A percentile compares a stretch with the other conserved stretches of the same genome.
Evolutionary conservation across 2,329 filamentous ascomycete species (phyloP).

Genomic region (Talaromyces rugulosus): DNA sequence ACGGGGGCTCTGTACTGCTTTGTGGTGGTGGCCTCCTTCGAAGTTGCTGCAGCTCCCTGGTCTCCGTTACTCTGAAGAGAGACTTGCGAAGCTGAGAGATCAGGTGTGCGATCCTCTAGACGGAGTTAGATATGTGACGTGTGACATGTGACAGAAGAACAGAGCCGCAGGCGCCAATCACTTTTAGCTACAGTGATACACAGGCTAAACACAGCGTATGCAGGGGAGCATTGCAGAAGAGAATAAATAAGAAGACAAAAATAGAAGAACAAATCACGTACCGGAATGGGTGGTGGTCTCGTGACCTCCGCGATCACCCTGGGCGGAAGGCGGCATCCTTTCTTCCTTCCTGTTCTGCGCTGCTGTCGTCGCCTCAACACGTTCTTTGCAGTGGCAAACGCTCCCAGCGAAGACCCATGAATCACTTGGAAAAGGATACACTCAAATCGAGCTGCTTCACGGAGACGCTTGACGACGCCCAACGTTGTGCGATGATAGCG

Average conservation of each 20-base stretch:
- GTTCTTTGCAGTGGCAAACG: neutral
- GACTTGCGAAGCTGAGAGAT: constrained; percentile 4
- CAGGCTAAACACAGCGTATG: neutral
- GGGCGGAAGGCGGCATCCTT: neutral
- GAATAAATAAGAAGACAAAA: neutral
- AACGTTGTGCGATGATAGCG: neutral
- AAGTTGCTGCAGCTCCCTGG: neutral
- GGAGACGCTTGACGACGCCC: neutral
- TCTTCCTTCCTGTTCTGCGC: neutral
- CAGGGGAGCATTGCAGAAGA: neutral
- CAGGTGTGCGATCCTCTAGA: constrained; percentile 1
- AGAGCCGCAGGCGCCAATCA: neutral
- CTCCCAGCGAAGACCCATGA: neutral
- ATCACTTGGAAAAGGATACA: neutral
- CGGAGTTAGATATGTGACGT: neutral
- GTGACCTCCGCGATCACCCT: neutral
- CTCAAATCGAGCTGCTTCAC: neutral
- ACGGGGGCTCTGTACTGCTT: constrained; percentile 27
- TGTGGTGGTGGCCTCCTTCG: constrained; percentile 2
- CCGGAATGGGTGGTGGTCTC: neutral
- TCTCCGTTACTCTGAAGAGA: constrained; percentile 3
- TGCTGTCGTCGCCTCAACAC: neutral
- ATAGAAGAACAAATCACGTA: neutral
- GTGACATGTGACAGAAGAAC: neutral
- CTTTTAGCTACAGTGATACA: neutral